Evolutionary conservation across 2,329 filamentous ascomycete genomes (phyloP), one percentile per base, ranked within the genome.

Genomic region (Botrytis tulipae): DNA sequence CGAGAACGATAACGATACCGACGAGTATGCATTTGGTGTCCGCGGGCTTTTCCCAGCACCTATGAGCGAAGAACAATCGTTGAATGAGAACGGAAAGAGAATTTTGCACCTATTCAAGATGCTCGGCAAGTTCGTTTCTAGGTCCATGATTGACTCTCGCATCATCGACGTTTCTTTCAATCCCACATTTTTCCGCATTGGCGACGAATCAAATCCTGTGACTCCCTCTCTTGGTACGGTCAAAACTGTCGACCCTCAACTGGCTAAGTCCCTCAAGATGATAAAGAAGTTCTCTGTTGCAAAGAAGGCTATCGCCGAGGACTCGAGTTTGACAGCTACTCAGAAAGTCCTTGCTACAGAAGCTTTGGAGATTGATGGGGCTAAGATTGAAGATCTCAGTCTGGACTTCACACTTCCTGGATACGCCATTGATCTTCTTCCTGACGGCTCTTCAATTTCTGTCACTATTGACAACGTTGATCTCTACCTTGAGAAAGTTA

Each of bases 81-180:
- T 86, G 3, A 88, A 89, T 14, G 92, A 96, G 65, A 92, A 93
- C 73, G 94, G 94, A n/a, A 93, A 95, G 83, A 93, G 93, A 78
- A 91, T 97, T 59, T 85, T 98, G 48, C 91, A 96, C 78, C 84
- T 97, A 29, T 99, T 97, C 85, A 97, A 92, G 82, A 92, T 95
- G 80, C 90, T 99, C 35, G 96, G 96, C 78, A 98, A 98, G 81
- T 99, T 99, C 82, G 95, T 98, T 66, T 96, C 97, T 44, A 91
- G 96, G 69, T 98, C 96, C 0, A 98, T 99, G 96, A 91, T 99
- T 71, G 96, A 99, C 82, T 98, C 95, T 1, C 90, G 96, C 71
- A 98, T 99, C 81, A 98, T 99, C 78, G 96, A 99, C 79, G 91
- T 99, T 77, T 96, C 95, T 73, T 96, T 99, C 84, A 99, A 98